Evolutionary conservation across 306 rosid species (phyloP).

Genomic region (Abrus precatorius): DNA sequence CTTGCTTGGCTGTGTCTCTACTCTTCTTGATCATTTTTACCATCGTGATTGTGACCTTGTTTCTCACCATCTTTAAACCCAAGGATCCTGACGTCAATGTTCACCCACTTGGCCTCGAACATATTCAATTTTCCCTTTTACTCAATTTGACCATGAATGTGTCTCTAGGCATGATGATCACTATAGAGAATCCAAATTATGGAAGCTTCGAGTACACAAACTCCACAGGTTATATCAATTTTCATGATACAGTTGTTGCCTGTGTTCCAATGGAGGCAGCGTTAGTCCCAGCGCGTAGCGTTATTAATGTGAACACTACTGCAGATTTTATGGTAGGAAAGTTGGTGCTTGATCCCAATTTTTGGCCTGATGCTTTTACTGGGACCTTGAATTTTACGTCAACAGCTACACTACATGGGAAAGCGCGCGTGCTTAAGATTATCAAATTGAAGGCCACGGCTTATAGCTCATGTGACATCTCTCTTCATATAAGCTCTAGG

Average conservation of each 20-base stretch:
- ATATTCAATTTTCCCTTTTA: not conserved
- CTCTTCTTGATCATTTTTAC: conserved; percentile 39
- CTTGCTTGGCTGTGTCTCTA: conserved; percentile 38
- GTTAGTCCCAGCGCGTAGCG: conserved; percentile 45
- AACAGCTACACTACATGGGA: conserved; percentile 49
- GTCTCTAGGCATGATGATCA: conserved; percentile 44
- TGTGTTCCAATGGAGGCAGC: conserved; percentile 40
- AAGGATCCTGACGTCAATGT: conserved; percentile 50
- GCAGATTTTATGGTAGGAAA: conserved; percentile 42
- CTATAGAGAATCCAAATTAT: conserved; percentile 52
- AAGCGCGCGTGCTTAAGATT: conserved; percentile 47
- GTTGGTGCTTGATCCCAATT: not conserved
- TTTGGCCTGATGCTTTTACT: not conserved
- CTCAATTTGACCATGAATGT: conserved; percentile 21
- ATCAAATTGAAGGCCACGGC: conserved; percentile 56
- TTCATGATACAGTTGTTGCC: conserved; percentile 35
- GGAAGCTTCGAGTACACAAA: conserved; percentile 42
- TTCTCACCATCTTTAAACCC: conserved; percentile 55
- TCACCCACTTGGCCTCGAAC: conserved; percentile 31
- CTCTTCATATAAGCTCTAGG: conserved; percentile 37
- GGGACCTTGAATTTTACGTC: conserved; percentile 55
- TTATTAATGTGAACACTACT: conserved; percentile 11
- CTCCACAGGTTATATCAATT: conserved; percentile 39
- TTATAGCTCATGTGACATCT: conserved; percentile 51
- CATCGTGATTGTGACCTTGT: conserved; percentile 35